These are phyloP conservation scores for Heracleum sosnowskyi DNA, from an alignment of 129 eudicot species.

Conservation along the genomic window DNA sequence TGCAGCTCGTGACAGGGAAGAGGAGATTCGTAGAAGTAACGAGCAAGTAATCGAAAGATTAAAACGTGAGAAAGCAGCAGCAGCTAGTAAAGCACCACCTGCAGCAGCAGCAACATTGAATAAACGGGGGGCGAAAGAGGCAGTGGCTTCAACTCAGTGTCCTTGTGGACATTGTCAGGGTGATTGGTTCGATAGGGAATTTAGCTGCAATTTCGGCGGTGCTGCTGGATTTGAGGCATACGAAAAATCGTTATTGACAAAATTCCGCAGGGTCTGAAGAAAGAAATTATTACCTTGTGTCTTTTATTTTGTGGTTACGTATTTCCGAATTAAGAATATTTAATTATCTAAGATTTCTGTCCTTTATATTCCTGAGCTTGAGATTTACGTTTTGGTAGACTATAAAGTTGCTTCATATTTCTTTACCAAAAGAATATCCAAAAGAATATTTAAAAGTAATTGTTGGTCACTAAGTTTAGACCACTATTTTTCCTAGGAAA, in stretches of 20 bases:
- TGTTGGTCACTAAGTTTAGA: background rate
- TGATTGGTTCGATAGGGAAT: background rate
- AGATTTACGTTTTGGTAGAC: background rate
- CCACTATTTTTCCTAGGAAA: background rate
- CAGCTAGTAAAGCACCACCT: conserved; percentile 23
- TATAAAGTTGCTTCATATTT: no score
- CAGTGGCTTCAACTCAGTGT: conserved; percentile 14
- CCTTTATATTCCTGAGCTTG: background rate
- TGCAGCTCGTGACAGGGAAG: conserved; percentile 54
- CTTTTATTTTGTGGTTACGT: background rate
- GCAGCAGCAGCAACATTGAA: conserved; percentile 12
- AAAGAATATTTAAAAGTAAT: background rate
- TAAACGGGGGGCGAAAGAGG: conserved; percentile 13
- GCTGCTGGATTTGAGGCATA: conserved; percentile 40
- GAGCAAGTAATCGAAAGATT: conserved; percentile 59
- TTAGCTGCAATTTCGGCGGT: conserved; percentile 38
- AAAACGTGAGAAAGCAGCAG: conserved; percentile 29
- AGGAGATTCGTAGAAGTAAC: conserved; percentile 45
- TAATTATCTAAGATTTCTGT: background rate
- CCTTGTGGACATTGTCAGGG: background rate
- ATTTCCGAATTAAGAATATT: no score
- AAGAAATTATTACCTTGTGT: background rate
- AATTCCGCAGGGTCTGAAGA: conserved; percentile 56
- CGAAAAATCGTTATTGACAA: conserved; percentile 60
- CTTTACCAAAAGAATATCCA: no score